A percentile compares a stretch with the other conserved stretches of the same genome.
phyloP scores from a whole-genome alignment of 2,329 filamentous ascomycete species.

The Macrophomina phaseolina region DNA sequence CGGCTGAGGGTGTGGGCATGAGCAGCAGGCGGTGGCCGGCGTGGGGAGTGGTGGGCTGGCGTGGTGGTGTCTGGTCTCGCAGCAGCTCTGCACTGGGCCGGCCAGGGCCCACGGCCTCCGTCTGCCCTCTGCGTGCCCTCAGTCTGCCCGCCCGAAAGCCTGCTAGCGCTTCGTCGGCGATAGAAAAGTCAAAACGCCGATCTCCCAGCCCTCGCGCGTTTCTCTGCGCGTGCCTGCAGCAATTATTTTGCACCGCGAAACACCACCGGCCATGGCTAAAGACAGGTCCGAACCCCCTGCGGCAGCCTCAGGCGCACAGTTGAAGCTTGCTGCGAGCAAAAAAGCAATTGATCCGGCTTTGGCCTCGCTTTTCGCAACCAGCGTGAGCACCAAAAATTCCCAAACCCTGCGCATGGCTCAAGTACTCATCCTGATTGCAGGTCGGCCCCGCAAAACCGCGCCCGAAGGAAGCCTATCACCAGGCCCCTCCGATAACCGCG shows the following conservation, averaged over 20 bases:
- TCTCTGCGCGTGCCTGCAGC: slow-evolving; percentile 2
- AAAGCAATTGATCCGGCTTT: slow-evolving; percentile 51
- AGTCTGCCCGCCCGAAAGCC: slow-evolving; percentile 19
- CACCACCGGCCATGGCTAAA: slow-evolving; percentile 39
- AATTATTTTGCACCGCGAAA: not conserved
- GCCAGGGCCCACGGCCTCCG: slow-evolving; percentile 15
- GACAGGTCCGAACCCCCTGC: slow-evolving; percentile 31
- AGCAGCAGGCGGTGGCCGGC: slow-evolving; percentile 2
- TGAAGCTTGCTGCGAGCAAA: slow-evolving; percentile 38
- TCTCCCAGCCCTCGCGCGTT: slow-evolving; percentile 19
- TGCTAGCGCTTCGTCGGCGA: slow-evolving; percentile 12
- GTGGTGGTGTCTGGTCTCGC: slow-evolving; percentile 23
- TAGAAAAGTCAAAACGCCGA: slow-evolving; percentile 25
- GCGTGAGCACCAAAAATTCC: slow-evolving; percentile 37
- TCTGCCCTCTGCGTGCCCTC: not conserved
- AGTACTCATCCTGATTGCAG: slow-evolving; percentile 32
- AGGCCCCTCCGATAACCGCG: slow-evolving; percentile 33
- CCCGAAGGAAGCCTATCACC: slow-evolving; percentile 48
- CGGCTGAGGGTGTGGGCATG: not conserved
- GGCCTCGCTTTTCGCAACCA: slow-evolving; percentile 55
- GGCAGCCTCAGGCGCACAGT: slow-evolving; percentile 5
- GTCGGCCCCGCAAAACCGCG: slow-evolving; percentile 45
- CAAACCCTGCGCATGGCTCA: not conserved
- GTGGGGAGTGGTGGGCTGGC: slow-evolving; percentile 11
- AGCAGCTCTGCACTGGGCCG: slow-evolving; percentile 23